Base-by-base conservation (phyloP, 148 eudicot genomes). In the Chenopodium berlandieri region DNA sequence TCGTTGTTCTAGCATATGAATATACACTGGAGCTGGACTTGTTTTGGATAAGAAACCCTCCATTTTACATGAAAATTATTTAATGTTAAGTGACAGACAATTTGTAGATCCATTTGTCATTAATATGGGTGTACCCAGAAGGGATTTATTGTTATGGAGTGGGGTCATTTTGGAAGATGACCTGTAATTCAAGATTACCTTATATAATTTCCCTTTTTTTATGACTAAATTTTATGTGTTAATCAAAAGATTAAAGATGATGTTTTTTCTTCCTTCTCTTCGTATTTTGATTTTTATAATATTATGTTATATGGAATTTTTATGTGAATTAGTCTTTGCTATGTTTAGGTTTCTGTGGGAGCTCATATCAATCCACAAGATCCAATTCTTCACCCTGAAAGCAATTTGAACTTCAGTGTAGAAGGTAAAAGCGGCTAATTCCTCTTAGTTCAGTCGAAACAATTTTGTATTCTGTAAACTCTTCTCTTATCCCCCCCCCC, bases 331-430 rank as follows among this genome's bases (percentile, higher is more conserved):
- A 65, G 19, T 58, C 40, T 65, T 68, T 75, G 37, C 17, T 83
- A 69, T 69, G 54, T 76, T 78, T 86, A 91, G 94, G 79, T 94
- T 22, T 84, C 89, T 76, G 90, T 93, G 75, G 98, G 94, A 82
- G 90, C 98, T 85, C 90, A 87, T 81, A 73, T 92, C 78, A 82
- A 88, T 80, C 97, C 98, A 79, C 91, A 84, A 80, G 90, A 93
- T 85, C 94, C 94, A 30, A 86, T 90, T 44, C 85, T 91, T 64
- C 86, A 82, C 69, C 84, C 81, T 34, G 98, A 95, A 83, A 89
- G 83, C 75, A 75, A 78, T 74, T 79, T 91, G 79, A 91, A 90
- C 85, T 91, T 94, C 80, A 79, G 85, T 32, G 78, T 94, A 47
- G 86, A 90, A 91, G 98, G 98, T 90, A 85, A 70, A 64, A 44